These are phyloP conservation scores for Fusarium falciforme DNA, from an alignment of 2,329 filamentous ascomycete genomes.

Conservation along the genomic window DNA sequence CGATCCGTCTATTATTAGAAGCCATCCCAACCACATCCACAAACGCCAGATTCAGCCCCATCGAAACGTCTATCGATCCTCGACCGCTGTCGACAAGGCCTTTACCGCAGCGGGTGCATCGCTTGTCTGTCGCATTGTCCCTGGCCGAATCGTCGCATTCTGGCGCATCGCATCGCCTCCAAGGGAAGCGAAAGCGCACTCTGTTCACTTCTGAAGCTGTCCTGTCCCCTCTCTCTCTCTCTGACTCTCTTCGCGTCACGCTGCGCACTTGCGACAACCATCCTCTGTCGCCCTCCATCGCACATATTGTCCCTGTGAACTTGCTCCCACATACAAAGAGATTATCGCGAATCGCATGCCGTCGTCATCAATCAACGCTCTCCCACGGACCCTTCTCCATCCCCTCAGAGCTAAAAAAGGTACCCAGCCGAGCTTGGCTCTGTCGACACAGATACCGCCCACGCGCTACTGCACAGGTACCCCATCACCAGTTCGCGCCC, in stretches of 20 bases:
- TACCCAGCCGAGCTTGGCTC: constrained; percentile 22
- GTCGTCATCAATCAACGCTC: constrained; percentile 12
- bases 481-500: constrained; percentile 26
- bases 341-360: constrained; percentile 27
- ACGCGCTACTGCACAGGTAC: constrained; percentile 37
- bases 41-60: constrained; percentile 48
- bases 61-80: constrained; percentile 38
- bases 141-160: background rate
- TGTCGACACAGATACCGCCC: constrained; percentile 17
- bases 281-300: constrained; percentile 1
- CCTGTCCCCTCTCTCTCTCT: background rate
- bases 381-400: constrained; percentile 14
- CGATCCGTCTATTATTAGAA: constrained; percentile 49
- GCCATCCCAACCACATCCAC: constrained; percentile 37
- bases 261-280: constrained; percentile 12
- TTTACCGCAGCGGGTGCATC: background rate
- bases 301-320: constrained; percentile 15
- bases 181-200: constrained; percentile 18
- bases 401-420: constrained; percentile 31
- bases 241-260: constrained; percentile 20
- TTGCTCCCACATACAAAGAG: constrained; percentile 7
- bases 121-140: background rate
- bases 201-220: background rate
- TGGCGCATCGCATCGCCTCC: background rate
- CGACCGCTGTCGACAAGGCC: constrained; percentile 10